These are phyloP conservation scores for Funneliformis geosporum DNA, from an alignment of 192 early-diverging fungal species.

Conservation along the genomic window DNA sequence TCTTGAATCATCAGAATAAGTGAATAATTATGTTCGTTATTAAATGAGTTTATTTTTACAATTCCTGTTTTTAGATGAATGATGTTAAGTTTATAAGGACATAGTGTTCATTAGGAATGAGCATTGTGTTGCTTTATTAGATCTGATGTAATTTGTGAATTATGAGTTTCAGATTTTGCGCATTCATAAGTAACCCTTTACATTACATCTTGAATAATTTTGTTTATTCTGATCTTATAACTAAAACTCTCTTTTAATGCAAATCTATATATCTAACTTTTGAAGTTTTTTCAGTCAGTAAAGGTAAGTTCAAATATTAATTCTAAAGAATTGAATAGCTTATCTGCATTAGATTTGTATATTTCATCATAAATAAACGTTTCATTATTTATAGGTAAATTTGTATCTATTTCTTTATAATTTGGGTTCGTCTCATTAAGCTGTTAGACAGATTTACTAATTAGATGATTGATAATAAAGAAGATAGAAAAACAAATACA, in stretches of 20 bases:
- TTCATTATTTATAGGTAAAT: too few species aligned
- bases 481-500: too few species aligned
- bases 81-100: background rate
- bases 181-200: background rate
- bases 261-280: background rate
- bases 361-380: too few species aligned
- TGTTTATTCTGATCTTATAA: background rate
- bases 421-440: too few species aligned
- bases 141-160: background rate
- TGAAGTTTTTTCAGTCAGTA: background rate
- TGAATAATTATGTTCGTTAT: background rate
- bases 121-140: background rate
- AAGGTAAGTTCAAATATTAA: background rate
- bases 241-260: background rate
- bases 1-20: background rate
- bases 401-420: too few species aligned
- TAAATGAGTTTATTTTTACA: background rate
- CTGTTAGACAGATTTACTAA: too few species aligned
- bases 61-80: background rate
- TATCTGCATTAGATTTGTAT: too few species aligned
- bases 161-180: background rate
- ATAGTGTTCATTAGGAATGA: background rate
- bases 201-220: background rate
- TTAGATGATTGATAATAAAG: too few species aligned
- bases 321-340: background rate